phyloP scores from a whole-genome alignment of 352 stramenopile species.

The Pythium phragmiticola region DNA sequence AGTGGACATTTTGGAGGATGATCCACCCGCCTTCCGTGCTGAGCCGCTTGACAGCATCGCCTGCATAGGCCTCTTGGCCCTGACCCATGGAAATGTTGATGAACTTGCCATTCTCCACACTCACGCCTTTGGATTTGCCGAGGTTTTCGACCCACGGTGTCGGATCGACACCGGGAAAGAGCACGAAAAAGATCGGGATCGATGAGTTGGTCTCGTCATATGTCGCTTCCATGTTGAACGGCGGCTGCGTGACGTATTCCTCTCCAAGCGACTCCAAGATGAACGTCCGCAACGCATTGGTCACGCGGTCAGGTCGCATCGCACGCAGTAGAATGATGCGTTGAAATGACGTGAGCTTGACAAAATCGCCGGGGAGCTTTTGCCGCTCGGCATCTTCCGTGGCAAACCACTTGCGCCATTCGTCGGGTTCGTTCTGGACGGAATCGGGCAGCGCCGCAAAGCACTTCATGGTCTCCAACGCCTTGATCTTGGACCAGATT shows the following conservation, averaged over 20 bases:
- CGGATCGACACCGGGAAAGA: constrained; percentile 94
- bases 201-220: constrained; percentile 90
- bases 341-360: constrained; percentile 79
- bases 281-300: constrained; percentile 90
- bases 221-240: constrained; percentile 91
- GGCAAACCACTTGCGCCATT: constrained; percentile 97
- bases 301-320: constrained; percentile 94
- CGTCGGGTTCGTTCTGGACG: constrained; percentile 96
- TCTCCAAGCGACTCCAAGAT: constrained; percentile 89
- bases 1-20: constrained; percentile 94
- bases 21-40: constrained; percentile 94
- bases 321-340: constrained; percentile 89
- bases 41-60: constrained; percentile 89
- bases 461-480: constrained; percentile 89
- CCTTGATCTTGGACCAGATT: constrained; percentile 94
- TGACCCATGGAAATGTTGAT: constrained; percentile 95
- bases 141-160: constrained; percentile 95
- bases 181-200: constrained; percentile 95
- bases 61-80: constrained; percentile 92
- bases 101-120: constrained; percentile 92
- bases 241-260: constrained; percentile 90
- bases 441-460: constrained; percentile 93
- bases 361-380: constrained; percentile 93
- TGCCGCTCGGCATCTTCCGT: constrained; percentile 92
- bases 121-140: constrained; percentile 85